Conservation (phyloP, 495 filamentous ascomycete species). For the Neurospora sp. region DNA sequence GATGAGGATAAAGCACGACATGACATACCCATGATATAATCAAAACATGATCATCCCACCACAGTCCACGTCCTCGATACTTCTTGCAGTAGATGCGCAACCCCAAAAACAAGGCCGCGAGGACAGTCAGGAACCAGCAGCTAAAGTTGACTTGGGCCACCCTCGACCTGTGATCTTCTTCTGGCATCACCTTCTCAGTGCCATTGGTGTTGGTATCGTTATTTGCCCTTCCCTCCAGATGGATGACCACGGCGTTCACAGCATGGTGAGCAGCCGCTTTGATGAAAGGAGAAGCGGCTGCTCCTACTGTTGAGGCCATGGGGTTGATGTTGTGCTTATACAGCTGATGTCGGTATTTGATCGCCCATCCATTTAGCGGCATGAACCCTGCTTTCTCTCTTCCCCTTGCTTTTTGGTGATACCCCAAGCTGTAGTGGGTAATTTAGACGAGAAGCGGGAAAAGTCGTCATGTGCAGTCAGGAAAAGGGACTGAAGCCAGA, state of each 20-base stretch:
- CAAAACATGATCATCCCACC: slow-evolving; percentile 30
- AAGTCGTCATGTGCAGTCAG: too few species aligned
- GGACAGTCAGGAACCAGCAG: slow-evolving; percentile 26
- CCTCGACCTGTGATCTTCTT: not conserved
- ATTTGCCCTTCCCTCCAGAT: not conserved
- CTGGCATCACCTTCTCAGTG: not conserved
- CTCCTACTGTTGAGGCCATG: not conserved
- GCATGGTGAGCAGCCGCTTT: not conserved
- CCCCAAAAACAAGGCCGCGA: slow-evolving; percentile 27
- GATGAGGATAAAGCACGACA: slow-evolving; percentile 2
- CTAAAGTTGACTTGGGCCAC: slow-evolving; percentile 28
- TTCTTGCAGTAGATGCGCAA: slow-evolving; percentile 28
- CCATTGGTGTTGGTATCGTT: not conserved
- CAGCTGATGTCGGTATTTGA: not conserved
- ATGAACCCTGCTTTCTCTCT: too few species aligned
- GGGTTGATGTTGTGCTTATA: not conserved
- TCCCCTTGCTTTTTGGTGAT: too few species aligned
- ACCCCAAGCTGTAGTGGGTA: too few species aligned
- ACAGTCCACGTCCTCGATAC: slow-evolving; percentile 19
- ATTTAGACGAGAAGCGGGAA: too few species aligned
- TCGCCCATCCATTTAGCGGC: too few species aligned
- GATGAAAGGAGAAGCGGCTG: not conserved
- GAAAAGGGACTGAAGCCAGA: too few species aligned
- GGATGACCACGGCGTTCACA: not conserved
- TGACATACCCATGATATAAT: slow-evolving; percentile 30